These are phyloP conservation scores for Fusarium sp. DNA, from an alignment of 2,329 filamentous ascomycete species.

Conservation along the genomic window DNA sequence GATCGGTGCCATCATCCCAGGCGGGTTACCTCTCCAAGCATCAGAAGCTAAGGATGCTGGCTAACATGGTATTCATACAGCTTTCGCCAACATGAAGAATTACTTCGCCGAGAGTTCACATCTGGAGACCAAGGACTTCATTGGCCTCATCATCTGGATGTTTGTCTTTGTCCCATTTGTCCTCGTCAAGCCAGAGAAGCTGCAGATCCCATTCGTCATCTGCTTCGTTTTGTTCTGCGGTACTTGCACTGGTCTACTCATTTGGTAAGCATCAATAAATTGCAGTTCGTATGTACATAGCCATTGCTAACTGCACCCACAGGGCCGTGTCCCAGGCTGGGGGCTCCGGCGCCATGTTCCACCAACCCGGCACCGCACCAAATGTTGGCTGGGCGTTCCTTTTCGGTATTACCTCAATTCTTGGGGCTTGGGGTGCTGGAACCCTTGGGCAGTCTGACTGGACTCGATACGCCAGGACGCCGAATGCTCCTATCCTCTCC, in stretches of 20 bases:
- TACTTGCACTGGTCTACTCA: conserved; percentile 36
- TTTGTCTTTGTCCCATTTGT: conserved; percentile 33
- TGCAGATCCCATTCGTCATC: conserved; percentile 42
- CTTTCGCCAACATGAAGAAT: conserved; percentile 41
- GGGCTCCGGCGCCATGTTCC: conserved; percentile 40
- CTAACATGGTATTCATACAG: not conserved
- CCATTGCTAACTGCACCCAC: not conserved
- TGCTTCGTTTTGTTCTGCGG: conserved; percentile 42
- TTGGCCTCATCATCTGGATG: conserved; percentile 44
- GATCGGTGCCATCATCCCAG: conserved; percentile 46
- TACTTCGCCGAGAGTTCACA: conserved; percentile 39
- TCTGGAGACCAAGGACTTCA: conserved; percentile 43
- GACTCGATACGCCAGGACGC: conserved; percentile 42
- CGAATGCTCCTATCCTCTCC: conserved; percentile 33
- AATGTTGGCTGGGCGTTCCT: conserved; percentile 47
- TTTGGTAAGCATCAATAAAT: conserved; percentile 15
- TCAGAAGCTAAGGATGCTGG: not conserved
- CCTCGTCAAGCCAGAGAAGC: conserved; percentile 40
- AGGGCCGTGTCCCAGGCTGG: conserved; percentile 38
- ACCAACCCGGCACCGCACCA: conserved; percentile 30
- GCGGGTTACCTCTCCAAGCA: not conserved
- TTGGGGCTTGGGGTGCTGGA: conserved; percentile 43
- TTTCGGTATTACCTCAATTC: conserved; percentile 47
- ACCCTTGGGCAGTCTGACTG: conserved; percentile 46
- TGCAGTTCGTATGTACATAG: not conserved